Evolutionary conservation across 2,329 filamentous ascomycete species (phyloP), one percentile per base, ranked within the genome.

Genomic region (Aspergillus ustus): DNA sequence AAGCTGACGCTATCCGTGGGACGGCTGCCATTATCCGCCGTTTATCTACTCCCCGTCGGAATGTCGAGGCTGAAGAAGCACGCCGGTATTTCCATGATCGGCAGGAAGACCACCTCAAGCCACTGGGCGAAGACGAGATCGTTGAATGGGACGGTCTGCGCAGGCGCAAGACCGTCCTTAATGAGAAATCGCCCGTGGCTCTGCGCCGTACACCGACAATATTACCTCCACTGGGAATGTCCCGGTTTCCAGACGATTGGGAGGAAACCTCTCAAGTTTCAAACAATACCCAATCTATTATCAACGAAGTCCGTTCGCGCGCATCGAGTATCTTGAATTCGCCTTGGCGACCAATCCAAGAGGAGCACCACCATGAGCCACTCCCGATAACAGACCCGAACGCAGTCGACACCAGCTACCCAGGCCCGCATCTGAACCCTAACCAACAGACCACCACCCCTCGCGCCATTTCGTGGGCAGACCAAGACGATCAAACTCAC

Each of bases 141-240:
- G 90, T 92, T 64, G 93, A 98, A 77, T 99, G 93, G 89, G 95
- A 98, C 77, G 95, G 95, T 4, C 79, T 99, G 55, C 86, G 94
- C 70, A 84, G 93, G 69, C 85, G 95, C 56, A 87, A 82, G 72
- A 89, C 87, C 2, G 75, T 87, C 49, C 66, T 84, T 20, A 81
- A 80, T 25, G 74, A 80, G 45, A 81, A 80, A 31, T 72, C 74
- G 31, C 78, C 65, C 52, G 77, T 73, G 70, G 79, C 81, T 58
- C 69, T 22, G 9, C 49, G 5, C 68, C 73, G 75, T 49, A 79
- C 73, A 8, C 69, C 73, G 67, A 84, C 82, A 0, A 67, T 83
- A 0, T 91, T 95, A 72, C 91, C 91, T 1, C 93, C 93, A 0
- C 80, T 97, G 8, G 94, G 94, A 52, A 96, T 97, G 91, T 91